These are phyloP conservation scores for Juncus inflexus DNA, from an alignment of 176 grass and related monocot genomes.

Conservation along the genomic window DNA sequence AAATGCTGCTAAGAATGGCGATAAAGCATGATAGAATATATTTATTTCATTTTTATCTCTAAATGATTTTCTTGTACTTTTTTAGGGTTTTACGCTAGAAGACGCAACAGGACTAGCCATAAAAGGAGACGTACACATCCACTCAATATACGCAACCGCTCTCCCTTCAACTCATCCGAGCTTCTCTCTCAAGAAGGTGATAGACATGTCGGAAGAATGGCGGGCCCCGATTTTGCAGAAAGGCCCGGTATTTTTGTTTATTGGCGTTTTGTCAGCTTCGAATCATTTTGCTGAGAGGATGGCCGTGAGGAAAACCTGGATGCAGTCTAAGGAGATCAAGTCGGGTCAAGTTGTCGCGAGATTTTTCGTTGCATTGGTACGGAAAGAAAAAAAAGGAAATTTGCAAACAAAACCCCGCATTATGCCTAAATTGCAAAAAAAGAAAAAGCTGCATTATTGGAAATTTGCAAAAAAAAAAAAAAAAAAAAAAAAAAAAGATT, in stretches of 20 bases:
- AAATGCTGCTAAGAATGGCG: too few species aligned
- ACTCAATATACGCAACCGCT: constrained; percentile 84
- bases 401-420: too few species aligned
- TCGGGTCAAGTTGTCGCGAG: constrained; percentile 66
- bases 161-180: constrained; percentile 89
- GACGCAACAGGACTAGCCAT: constrained; percentile 92
- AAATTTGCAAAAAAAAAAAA: constrained; percentile 6
- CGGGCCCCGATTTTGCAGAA: constrained; percentile 51
- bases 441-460: too few species aligned
- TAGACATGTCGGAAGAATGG: constrained; percentile 98
- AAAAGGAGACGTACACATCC: constrained; percentile 79
- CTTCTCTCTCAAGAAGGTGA: constrained; percentile 87
- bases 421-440: too few species aligned
- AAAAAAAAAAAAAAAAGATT: constrained; percentile 5
- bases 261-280: constrained; percentile 82
- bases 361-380: constrained; percentile 99
- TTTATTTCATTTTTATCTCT: not conserved
- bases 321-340: constrained; percentile 77
- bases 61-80: constrained; percentile 20
- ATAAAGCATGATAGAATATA: too few species aligned
- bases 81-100: constrained; percentile 96
- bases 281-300: constrained; percentile 99
- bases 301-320: constrained; percentile 97
- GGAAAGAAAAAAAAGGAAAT: constrained; percentile 2
- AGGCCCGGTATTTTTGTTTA: constrained; percentile 65